phyloP scores from a whole-genome alignment of 2,329 filamentous ascomycete genomes.

The Neopestalotiopsis sp. region DNA sequence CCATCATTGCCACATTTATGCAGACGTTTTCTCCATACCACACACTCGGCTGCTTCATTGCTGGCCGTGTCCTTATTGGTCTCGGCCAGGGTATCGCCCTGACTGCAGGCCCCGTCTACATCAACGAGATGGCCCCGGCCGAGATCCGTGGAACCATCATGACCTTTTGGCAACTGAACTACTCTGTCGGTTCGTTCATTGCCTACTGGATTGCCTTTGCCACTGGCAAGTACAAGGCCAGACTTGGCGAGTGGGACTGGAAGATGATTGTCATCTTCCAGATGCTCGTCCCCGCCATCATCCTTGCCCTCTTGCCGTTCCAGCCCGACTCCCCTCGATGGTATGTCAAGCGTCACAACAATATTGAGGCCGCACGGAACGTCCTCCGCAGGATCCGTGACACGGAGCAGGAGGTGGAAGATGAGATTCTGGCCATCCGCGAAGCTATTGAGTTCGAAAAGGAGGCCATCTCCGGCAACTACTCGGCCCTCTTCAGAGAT shows the following conservation, averaged over 20 bases:
- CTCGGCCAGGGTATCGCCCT: constrained; percentile 73
- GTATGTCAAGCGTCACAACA: constrained; percentile 66
- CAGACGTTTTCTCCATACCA: constrained; percentile 68
- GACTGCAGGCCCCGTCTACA: constrained; percentile 73
- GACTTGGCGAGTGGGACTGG: constrained; percentile 75
- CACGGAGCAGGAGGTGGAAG: constrained; percentile 69
- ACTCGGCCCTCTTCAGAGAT: constrained; percentile 73
- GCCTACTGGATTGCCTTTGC: constrained; percentile 71
- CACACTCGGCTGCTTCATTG: constrained; percentile 70
- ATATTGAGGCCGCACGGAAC: constrained; percentile 64
- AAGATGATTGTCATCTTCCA: constrained; percentile 77
- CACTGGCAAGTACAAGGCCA: constrained; percentile 58
- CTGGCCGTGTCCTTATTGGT: constrained; percentile 71
- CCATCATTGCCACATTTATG: constrained; percentile 72
- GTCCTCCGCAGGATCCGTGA: constrained; percentile 67
- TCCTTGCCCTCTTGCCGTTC: constrained; percentile 67
- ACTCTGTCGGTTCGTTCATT: constrained; percentile 69
- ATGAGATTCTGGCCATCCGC: constrained; percentile 68
- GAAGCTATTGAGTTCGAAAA: constrained; percentile 76
- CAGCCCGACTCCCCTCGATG: constrained; percentile 73
- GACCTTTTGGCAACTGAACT: constrained; percentile 74
- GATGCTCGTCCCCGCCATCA: constrained; percentile 68
- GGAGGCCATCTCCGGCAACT: constrained; percentile 67
- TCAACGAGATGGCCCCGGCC: constrained; percentile 69
- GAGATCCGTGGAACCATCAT: constrained; percentile 71